Evolutionary conservation across 2,329 filamentous ascomycete genomes (phyloP), one percentile per base, ranked within the genome.

Genomic region (Catunica adiposa): DNA sequence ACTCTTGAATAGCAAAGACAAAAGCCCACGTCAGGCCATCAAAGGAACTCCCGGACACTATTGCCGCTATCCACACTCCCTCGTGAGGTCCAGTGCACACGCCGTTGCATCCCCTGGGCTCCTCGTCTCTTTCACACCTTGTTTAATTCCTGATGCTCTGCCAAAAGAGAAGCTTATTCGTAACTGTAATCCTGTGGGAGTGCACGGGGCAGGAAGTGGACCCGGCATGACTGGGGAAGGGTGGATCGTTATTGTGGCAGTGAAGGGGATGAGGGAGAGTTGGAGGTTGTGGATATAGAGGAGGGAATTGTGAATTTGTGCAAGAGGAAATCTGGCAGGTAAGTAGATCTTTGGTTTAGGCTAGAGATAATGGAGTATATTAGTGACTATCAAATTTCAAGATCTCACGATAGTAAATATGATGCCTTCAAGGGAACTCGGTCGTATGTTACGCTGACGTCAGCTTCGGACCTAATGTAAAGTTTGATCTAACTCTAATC

Each of bases 101-200:
- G 20, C 44, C 44, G 44, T 48, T 26, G 23, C 20, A 25, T 48
- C 3, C 11, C 22, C 8, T 25, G 7, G 3, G 2, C 44, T 23
- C 15, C 6, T 20, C 22, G 9, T 26, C 20, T 23, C 44, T 48
- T 48, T 48, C 23, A 5, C 11, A 17, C 2, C 17, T 38, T 52
- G 50, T 38, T 38, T 38, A 53, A 38, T 42, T 53, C 51, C 20
- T 38, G 51, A 53, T 53, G 2, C 51, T 53, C 51, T 53, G 51
- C 51, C 51, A 53, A 20, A 53, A 53, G 51, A 53, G 51, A 53
- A 53, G 51, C 51, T 53, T 53, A 53, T 53, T 53, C 51, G 37
- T 37, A 40, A 40, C 51, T 25, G 51, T 15, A 29, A 26, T 53
- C 31, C 44, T 48, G 23, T 48, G 20, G 15, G 22, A 44, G 44